These are phyloP conservation scores for Solanum gandarillasii DNA, from an alignment of 257 asterid species.

Conservation along the genomic window DNA sequence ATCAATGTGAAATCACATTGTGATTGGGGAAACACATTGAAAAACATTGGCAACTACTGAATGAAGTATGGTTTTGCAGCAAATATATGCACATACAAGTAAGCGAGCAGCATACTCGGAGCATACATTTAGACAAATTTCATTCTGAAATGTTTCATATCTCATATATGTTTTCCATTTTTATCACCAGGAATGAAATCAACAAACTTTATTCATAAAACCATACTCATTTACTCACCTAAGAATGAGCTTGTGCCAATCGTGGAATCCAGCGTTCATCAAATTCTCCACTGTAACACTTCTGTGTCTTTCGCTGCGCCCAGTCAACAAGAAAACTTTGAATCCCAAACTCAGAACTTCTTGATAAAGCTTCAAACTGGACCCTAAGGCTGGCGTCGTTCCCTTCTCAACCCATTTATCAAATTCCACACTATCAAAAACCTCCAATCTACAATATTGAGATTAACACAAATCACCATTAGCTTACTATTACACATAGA, in stretches of 20 bases:
- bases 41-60: neutral
- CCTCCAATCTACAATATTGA: constrained; percentile 43
- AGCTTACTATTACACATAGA: constrained; percentile 32
- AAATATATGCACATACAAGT: neutral
- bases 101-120: neutral
- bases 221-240: constrained; percentile 27
- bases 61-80: neutral
- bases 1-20: neutral
- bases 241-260: constrained; percentile 67
- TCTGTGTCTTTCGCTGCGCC: constrained; percentile 62
- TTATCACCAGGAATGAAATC: neutral
- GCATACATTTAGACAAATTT: neutral
- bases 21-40: neutral
- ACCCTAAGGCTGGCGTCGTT: constrained; percentile 42
- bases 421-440: constrained; percentile 45
- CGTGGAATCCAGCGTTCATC: constrained; percentile 47
- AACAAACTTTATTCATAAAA: neutral
- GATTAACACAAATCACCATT: neutral
- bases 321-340: constrained; percentile 57
- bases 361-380: constrained; percentile 60
- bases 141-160: neutral
- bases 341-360: constrained; percentile 52
- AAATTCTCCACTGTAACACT: constrained; percentile 53
- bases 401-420: constrained; percentile 88
- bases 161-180: neutral